Evolutionary conservation across 495 filamentous ascomycete species (phyloP), one percentile per base, ranked within the genome.

Genomic region (Tuber calosporum): DNA sequence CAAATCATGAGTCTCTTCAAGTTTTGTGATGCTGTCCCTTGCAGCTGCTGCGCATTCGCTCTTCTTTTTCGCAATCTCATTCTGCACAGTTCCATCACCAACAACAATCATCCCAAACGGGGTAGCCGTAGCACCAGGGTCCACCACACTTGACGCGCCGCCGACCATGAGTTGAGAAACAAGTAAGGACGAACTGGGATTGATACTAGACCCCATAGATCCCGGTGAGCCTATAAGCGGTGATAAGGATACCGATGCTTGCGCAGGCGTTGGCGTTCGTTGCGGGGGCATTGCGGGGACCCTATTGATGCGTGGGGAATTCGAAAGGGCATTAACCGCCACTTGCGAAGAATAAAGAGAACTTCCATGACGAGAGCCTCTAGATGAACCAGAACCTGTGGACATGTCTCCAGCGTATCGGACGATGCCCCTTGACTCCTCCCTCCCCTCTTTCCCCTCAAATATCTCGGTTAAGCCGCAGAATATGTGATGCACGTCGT

Each of bases 371-470:
- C 68, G 75, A 66, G 79, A 80, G 53, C 70, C 79, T 69, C 73
- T 70, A 69, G 79, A 80, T 42, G 79, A 75, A 20, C 72, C 69
- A 41, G 79, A 75, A 66, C 72, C 78, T 68, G 75, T 68, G 73
- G 79, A 80, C 79, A 80, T 80, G 71, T 76, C 72, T 77, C 72
- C 68, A 74, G 48, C 37, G 77, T 74, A 79, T 75, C 70, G 69
- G 76, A 70, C 41, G 76, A 62, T 70, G 67, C 70, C 68, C 71
- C 67, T 26, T 70, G 36, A 11, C 42, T 62, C 41, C 48, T 66
- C 66, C 26, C 30, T 58, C 41, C 48, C 39, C 37, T 69, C 58
- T 72, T 69, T 72, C 69, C 70, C 68, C 70, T 58, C 69, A 53
- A 72, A 68, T 43, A 37, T 67, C 41, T 37, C 26, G 53, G 37